Percentiles rank a stretch among this genome's conserved stretches.
Evolutionary conservation across 768 basidiomycete genomes (phyloP).

Genomic region (Coprinopsis marcescibilis): DNA sequence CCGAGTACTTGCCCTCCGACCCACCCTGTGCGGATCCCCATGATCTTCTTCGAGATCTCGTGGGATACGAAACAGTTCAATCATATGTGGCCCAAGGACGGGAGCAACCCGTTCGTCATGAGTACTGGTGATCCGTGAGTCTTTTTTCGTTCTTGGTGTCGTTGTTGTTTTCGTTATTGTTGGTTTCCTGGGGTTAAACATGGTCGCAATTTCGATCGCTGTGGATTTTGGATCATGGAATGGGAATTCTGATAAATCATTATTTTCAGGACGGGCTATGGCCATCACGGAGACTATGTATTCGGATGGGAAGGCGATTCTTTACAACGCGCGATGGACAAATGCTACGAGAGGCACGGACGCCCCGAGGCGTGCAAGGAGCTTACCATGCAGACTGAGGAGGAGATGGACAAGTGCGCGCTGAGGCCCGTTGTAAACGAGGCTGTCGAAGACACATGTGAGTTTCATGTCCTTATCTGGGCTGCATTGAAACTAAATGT

Average conservation of each 20-base stretch:
- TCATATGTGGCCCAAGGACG: constrained; percentile 7
- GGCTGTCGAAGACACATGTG: constrained; percentile 5
- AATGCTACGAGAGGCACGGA: not conserved
- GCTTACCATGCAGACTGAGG: not conserved
- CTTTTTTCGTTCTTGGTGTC: not conserved
- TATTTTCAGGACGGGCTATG: constrained; percentile 2
- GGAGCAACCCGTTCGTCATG: constrained; percentile 8
- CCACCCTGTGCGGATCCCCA: constrained; percentile 4
- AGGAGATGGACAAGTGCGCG: constrained; percentile 5
- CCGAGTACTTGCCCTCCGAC: constrained; percentile 1
- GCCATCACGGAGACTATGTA: constrained; percentile 10
- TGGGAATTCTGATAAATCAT: not conserved
- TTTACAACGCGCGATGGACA: constrained; percentile 6
- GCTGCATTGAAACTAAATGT: not conserved
- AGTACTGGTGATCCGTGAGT: constrained; percentile 10
- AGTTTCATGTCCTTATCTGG: not conserved
- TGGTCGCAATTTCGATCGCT: too few species aligned
- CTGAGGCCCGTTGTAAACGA: constrained; percentile 1
- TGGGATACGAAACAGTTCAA: constrained; percentile 5
- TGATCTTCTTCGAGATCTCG: constrained; percentile 6
- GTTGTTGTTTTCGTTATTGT: not conserved
- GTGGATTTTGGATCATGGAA: not conserved
- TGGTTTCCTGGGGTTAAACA: not conserved
- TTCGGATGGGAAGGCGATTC: constrained; percentile 13
- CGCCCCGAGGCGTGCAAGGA: not conserved